A percentile compares a stretch with the other conserved stretches of the same genome.
Evolutionary conservation across 2,329 filamentous ascomycete species (phyloP).

Genomic region (Waltergamsia citrina): DNA sequence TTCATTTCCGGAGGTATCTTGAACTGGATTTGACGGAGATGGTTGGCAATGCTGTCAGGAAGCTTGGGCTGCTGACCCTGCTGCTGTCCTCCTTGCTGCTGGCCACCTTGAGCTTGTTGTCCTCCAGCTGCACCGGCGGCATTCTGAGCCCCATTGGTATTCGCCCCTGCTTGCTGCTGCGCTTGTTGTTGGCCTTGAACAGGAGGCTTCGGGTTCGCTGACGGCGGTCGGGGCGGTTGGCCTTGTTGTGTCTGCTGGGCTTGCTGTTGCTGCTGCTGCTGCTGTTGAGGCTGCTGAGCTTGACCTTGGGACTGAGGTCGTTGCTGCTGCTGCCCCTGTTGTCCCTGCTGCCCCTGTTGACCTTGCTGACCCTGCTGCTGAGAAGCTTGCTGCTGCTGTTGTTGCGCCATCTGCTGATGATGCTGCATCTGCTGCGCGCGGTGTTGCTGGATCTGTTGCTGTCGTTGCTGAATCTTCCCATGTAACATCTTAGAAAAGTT

Average conservation of each 20-base stretch:
- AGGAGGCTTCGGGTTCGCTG: background rate
- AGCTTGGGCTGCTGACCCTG: background rate
- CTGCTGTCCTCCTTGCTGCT: constrained; percentile 1
- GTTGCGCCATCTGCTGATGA: constrained; percentile 15
- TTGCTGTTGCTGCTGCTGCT: constrained; percentile 11
- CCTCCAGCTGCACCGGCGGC: background rate
- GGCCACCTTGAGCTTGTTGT: background rate
- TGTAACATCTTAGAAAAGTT: constrained; percentile 52
- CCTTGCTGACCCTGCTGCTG: no score
- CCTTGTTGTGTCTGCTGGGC: constrained; percentile 5
- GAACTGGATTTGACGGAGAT: constrained; percentile 2
- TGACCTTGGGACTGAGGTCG: constrained; percentile 7
- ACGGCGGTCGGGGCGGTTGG: background rate
- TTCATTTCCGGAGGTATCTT: background rate
- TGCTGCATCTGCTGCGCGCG: constrained; percentile 14
- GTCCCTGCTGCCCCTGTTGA: constrained; percentile 15
- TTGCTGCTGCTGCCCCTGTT: constrained; percentile 6
- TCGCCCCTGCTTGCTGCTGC: constrained; percentile 7
- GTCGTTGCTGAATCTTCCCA: constrained; percentile 36
- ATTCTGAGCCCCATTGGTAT: background rate
- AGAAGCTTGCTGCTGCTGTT: constrained; percentile 17
- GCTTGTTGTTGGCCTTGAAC: constrained; percentile 4
- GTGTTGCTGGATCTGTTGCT: constrained; percentile 23
- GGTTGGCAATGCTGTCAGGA: constrained; percentile 2
- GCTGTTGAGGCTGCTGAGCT: constrained; percentile 13